Percentiles rank a stretch among this genome's conserved stretches.
phyloP scores from a whole-genome alignment of 352 stramenopile species.

The Phytopythium oedochilum region DNA sequence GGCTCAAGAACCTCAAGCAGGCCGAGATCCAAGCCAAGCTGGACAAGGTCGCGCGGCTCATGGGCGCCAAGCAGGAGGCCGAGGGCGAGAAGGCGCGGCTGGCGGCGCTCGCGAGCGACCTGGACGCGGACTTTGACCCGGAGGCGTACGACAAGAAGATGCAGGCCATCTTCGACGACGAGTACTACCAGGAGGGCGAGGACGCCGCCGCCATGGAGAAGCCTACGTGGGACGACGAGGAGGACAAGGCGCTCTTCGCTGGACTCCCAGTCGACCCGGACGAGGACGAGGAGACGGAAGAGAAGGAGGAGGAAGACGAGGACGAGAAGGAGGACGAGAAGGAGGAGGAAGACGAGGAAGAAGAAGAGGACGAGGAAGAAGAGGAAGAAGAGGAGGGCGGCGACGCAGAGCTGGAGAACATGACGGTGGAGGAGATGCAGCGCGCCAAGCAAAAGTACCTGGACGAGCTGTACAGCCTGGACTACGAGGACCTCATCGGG shows the following conservation, averaged over 20 bases:
- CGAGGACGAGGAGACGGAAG: constrained; percentile 47
- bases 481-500: constrained; percentile 99
- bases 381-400: constrained; percentile 20
- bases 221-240: constrained; percentile 74
- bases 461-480: constrained; percentile 97
- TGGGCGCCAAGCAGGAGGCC: constrained; percentile 54
- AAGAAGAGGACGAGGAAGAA: constrained; percentile 28
- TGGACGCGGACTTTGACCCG: constrained; percentile 96
- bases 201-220: constrained; percentile 69
- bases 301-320: constrained; percentile 11
- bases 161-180: constrained; percentile 95
- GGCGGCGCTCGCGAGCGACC: constrained; percentile 27
- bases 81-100: constrained; percentile 18
- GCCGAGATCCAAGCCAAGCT: constrained; percentile 94
- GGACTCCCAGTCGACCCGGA: constrained; percentile 57
- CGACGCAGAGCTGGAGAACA: constrained; percentile 36
- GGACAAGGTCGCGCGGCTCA: constrained; percentile 86
- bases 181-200: constrained; percentile 94
- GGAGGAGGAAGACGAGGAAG: constrained; percentile 17
- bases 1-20: constrained; percentile 98
- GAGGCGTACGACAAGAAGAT: constrained; percentile 97
- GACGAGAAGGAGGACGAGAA: constrained; percentile 13
- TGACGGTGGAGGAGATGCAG: constrained; percentile 60
- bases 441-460: constrained; percentile 90
- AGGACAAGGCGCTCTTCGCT: constrained; percentile 84